phyloP scores from a whole-genome alignment of 1,139 yeast genomes.

The Candida freyschussii region DNA sequence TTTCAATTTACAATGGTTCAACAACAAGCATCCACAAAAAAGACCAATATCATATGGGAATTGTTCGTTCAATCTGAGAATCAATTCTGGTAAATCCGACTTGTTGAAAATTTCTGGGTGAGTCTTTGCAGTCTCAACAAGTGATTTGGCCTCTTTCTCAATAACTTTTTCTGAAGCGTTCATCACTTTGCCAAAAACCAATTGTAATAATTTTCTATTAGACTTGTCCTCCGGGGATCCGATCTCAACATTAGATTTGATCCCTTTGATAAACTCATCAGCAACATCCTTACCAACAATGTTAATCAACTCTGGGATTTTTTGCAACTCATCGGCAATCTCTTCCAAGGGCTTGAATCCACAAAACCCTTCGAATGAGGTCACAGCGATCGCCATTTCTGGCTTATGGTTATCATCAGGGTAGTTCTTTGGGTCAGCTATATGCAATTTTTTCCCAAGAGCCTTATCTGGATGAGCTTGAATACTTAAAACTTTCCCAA shows the following conservation, averaged over 20 bases:
- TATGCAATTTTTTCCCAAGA: constrained; percentile 71
- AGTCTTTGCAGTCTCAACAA: constrained; percentile 57
- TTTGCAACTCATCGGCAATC: constrained; percentile 58
- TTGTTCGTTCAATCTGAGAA: constrained; percentile 73
- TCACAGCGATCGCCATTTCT: constrained; percentile 97
- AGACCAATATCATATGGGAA: constrained; percentile 93
- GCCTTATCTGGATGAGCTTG: constrained; percentile 98
- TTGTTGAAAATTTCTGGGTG: constrained; percentile 42
- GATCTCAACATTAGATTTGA: constrained; percentile 38
- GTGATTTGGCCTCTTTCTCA: constrained; percentile 46
- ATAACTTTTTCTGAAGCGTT: constrained; percentile 59
- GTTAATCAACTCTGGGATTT: constrained; percentile 69
- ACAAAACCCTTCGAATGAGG: constrained; percentile 95
- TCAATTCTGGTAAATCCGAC: constrained; percentile 59
- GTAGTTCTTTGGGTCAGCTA: constrained; percentile 83
- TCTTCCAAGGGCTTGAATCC: constrained; percentile 91
- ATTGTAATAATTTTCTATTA: constrained; percentile 65
- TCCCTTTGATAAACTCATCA: constrained; percentile 45
- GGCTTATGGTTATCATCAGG: constrained; percentile 99
- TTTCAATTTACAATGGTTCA: constrained; percentile 76
- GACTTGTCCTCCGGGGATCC: constrained; percentile 41
- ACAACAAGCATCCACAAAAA: constrained; percentile 89
- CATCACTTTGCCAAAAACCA: constrained; percentile 79
- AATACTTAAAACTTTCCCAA: constrained; percentile 85
- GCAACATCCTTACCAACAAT: constrained; percentile 64